Conservation (phyloP, 352 stramenopile genomes). For the Peronospora farinosa region DNA sequence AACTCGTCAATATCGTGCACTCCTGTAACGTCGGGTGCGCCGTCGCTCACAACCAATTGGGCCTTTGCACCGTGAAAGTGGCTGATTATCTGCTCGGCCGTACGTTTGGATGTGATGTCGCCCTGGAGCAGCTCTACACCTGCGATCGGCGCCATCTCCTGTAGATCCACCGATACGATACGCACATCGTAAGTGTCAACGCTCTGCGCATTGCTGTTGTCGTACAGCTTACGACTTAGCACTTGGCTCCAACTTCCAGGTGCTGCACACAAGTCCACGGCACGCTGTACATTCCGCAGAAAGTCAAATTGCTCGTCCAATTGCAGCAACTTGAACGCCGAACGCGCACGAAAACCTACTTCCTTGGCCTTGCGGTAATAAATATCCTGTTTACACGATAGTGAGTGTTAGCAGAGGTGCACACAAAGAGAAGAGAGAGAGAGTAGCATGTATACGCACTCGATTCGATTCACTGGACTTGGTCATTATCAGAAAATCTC, state of each 20-base stretch:
- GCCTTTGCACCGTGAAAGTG: slow-evolving; percentile 91
- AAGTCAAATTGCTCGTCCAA: slow-evolving; percentile 97
- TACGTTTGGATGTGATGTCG: slow-evolving; percentile 94
- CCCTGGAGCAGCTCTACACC: slow-evolving; percentile 95
- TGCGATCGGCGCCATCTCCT: slow-evolving; percentile 97
- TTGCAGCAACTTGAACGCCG: slow-evolving; percentile 98
- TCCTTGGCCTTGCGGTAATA: slow-evolving; percentile 93
- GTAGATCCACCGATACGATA: slow-evolving; percentile 97
- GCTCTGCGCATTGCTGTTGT: slow-evolving; percentile 28
- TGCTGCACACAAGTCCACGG: slow-evolving; percentile 97
- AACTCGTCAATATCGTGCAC: slow-evolving; percentile 99
- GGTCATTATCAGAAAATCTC: slow-evolving; percentile 27
- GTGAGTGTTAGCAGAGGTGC: not conserved
- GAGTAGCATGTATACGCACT: slow-evolving; percentile 23
- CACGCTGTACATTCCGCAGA: slow-evolving; percentile 86
- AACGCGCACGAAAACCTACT: slow-evolving; percentile 94
- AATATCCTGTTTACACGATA: slow-evolving; percentile 45
- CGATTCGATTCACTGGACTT: slow-evolving; percentile 58
- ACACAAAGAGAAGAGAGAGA: not conserved
- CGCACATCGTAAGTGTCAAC: slow-evolving; percentile 35
- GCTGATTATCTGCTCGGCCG: slow-evolving; percentile 92
- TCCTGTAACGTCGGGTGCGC: slow-evolving; percentile 98
- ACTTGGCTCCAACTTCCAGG: slow-evolving; percentile 98
- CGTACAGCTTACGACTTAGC: slow-evolving; percentile 86
- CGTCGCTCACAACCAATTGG: slow-evolving; percentile 98